A percentile compares a stretch with the other conserved stretches of the same genome.
Conservation (phyloP, 768 basidiomycete genomes). For the Pleurotus djamor region DNA sequence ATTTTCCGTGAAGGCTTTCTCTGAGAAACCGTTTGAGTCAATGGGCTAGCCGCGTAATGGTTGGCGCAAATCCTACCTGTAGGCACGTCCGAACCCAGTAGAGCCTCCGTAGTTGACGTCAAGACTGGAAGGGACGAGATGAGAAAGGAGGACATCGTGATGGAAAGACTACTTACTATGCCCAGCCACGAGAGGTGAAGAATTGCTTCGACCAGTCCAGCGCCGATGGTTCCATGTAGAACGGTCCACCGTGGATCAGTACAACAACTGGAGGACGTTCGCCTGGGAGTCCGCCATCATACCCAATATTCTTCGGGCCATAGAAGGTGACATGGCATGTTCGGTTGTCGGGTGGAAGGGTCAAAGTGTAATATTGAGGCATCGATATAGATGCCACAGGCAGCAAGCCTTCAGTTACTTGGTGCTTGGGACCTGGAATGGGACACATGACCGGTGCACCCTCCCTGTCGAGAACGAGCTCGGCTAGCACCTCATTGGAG, state of each 20-base stretch:
- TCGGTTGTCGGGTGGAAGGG: slow-evolving; percentile 17
- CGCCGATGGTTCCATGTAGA: slow-evolving; percentile 27
- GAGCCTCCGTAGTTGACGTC: too few relatives aligned
- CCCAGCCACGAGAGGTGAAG: too few relatives aligned
- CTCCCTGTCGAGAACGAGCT: too few relatives aligned
- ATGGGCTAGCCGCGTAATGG: too few relatives aligned
- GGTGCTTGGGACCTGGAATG: too few relatives aligned
- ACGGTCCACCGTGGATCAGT: slow-evolving; percentile 55
- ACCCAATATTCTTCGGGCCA: slow-evolving; percentile 47
- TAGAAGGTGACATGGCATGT: slow-evolving; percentile 48
- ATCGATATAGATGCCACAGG: too few relatives aligned
- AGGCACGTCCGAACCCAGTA: too few relatives aligned
- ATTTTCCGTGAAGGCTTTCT: slow-evolving; percentile 46
- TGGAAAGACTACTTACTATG: too few relatives aligned
- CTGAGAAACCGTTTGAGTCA: slow-evolving; percentile 32
- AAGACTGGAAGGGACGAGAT: slow-evolving; percentile 35
- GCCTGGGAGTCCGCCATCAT: slow-evolving; percentile 25
- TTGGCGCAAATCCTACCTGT: too few relatives aligned
- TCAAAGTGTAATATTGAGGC: background rate
- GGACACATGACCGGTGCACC: too few relatives aligned
- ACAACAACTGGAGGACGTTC: slow-evolving; percentile 53
- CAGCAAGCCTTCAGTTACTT: background rate
- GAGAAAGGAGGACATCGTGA: slow-evolving; percentile 10
- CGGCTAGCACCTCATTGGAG: too few relatives aligned
- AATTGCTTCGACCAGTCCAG: slow-evolving; percentile 32